Conservation (phyloP, 371 early-diverging fungal species). For the Nematocida parisii region DNA sequence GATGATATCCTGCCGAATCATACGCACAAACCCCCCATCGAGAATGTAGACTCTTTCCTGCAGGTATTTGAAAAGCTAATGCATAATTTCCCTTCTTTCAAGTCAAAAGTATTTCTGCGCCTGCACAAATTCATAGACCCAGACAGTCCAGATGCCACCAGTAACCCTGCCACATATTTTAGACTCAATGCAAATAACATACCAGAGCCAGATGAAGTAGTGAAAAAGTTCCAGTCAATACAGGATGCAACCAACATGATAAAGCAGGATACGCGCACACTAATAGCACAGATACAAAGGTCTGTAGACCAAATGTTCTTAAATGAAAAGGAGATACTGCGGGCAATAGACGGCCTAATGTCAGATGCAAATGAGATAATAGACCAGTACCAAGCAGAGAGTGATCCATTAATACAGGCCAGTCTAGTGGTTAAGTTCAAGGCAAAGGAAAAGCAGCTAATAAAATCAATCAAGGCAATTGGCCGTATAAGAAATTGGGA, state of each 20-base stretch:
- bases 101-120: background rate
- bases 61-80: slow-evolving; percentile 14
- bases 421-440: slow-evolving; percentile 17
- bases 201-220: slow-evolving; percentile 15
- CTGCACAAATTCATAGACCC: slow-evolving; percentile 19
- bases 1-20: background rate
- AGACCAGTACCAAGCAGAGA: slow-evolving; percentile 7
- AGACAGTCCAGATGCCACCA: background rate
- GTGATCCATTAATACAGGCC: background rate
- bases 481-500: background rate
- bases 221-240: slow-evolving; percentile 14
- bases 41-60: slow-evolving; percentile 11
- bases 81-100: slow-evolving; percentile 12
- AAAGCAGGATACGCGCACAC: background rate
- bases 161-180: slow-evolving; percentile 9
- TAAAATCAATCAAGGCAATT: slow-evolving; percentile 11
- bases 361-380: slow-evolving; percentile 3
- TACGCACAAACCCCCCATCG: background rate
- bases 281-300: slow-evolving; percentile 4
- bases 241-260: slow-evolving; percentile 4
- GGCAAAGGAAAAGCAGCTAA: background rate
- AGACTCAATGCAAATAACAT: background rate
- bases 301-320: slow-evolving; percentile 17
- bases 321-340: background rate
- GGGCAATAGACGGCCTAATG: background rate